Evolutionary conservation across 1,139 yeast species (phyloP).

Genomic region (Nakaseomyces delphensis): DNA sequence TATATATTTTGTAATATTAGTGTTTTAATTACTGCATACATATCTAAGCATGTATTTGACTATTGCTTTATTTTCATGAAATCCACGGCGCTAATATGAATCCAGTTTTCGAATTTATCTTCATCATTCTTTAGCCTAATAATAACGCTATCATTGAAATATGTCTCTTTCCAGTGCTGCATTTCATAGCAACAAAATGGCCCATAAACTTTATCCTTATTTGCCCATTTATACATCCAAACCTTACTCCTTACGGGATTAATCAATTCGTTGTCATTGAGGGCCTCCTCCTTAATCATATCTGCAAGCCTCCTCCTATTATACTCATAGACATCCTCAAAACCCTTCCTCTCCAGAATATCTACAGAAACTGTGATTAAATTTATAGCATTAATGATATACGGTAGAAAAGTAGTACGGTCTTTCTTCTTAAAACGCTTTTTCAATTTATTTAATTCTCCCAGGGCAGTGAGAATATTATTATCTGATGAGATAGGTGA

Average conservation of each 20-base stretch:
- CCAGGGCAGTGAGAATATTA: constrained; percentile 18
- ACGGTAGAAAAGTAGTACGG: constrained; percentile 3
- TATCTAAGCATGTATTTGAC: background rate
- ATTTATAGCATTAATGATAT: constrained; percentile 17
- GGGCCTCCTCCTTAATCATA: constrained; percentile 20
- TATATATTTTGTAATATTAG: too few species aligned
- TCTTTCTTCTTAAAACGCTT: constrained; percentile 4
- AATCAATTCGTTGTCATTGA: constrained; percentile 9
- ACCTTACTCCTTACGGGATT: constrained; percentile 17
- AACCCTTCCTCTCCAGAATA: constrained; percentile 22
- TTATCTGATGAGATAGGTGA: background rate
- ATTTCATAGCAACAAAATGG: constrained; percentile 25
- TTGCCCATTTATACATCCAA: constrained; percentile 28
- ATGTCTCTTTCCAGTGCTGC: constrained; percentile 28
- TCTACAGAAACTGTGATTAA: constrained; percentile 18
- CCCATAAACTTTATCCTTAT: constrained; percentile 14
- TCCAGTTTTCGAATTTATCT: constrained; percentile 24
- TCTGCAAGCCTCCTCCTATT: constrained; percentile 12
- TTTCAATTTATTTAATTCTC: constrained; percentile 18
- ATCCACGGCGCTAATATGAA: constrained; percentile 11
- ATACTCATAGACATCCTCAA: constrained; percentile 18
- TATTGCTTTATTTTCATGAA: background rate
- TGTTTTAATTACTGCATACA: background rate
- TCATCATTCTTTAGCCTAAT: constrained; percentile 20
- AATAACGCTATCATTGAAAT: constrained; percentile 21